Conservation (phyloP, 2,329 filamentous ascomycete genomes). For the Colletotrichum australisinense region DNA sequence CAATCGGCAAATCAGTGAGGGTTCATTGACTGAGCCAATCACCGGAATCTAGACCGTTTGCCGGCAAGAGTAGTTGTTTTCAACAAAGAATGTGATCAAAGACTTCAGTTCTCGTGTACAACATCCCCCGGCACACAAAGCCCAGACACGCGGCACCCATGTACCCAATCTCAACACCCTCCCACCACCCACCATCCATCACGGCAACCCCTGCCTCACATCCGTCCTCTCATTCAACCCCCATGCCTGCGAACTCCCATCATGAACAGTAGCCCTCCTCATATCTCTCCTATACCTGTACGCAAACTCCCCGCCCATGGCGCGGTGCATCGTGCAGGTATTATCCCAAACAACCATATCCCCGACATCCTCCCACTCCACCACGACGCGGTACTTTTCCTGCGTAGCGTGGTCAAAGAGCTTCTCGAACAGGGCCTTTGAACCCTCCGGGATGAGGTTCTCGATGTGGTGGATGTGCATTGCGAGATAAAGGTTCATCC, state of each 20-base stretch:
- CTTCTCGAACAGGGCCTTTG: slow-evolving; percentile 47
- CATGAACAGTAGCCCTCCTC: slow-evolving; percentile 62
- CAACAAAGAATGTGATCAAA: background rate
- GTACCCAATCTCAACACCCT: too few species aligned
- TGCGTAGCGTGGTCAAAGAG: slow-evolving; percentile 59
- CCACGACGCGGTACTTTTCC: slow-evolving; percentile 55
- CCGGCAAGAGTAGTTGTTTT: too few species aligned
- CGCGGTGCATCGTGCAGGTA: slow-evolving; percentile 63
- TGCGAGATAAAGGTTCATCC: slow-evolving; percentile 64
- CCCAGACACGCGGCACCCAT: background rate
- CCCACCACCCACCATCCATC: background rate
- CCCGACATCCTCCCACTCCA: slow-evolving; percentile 59
- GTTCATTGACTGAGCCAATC: too few species aligned
- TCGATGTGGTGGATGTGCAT: slow-evolving; percentile 65
- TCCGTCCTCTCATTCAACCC: background rate
- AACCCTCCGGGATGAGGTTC: slow-evolving; percentile 47
- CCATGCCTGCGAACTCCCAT: background rate
- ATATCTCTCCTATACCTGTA: slow-evolving; percentile 60
- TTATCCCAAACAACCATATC: slow-evolving; percentile 71
- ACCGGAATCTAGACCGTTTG: too few species aligned
- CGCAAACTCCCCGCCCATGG: slow-evolving; percentile 54
- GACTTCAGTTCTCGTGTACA: background rate
- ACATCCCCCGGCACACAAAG: background rate
- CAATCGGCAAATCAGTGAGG: too few species aligned
- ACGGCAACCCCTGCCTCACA: slow-evolving; percentile 36